Evolutionary conservation across 2,329 filamentous ascomycete genomes (phyloP), one percentile per base, ranked within the genome.

Genomic region (Aspergillus hortae): DNA sequence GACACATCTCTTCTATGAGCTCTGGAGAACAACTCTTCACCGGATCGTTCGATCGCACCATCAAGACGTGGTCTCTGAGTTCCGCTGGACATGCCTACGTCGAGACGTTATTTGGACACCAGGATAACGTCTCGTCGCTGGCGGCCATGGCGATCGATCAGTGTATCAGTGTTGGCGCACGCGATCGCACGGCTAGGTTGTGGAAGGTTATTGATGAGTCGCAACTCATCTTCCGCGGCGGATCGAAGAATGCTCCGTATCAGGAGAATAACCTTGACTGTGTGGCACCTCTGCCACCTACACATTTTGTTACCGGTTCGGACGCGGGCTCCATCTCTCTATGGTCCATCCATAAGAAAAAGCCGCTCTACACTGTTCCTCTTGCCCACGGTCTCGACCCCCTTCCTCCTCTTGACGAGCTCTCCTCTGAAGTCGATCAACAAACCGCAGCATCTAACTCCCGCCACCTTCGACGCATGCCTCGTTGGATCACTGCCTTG

Each of bases 171-270:
- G 94, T 96, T 15, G 94, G 94, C 50, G 88, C 90, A 5, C 82
- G 94, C 58, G 94, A 99, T 70, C 86, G 92, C 52, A 96, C 92
- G 2, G 94, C 92, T 36, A 82, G 94, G 53, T 75, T 96, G 61
- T 99, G 94, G 94, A 96, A 96, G 72, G 92, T 99, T 1, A 85
- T 90, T 4, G 94, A 99, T 63, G 92, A 99, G 74, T 90, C 88
- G 1, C 94, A 99, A 69, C 82, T 99, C 6, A 92, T 97, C 2
- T 99, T 97, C 73, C 87, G 92, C 44, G 92, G 92, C 52, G 90
- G 91, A 56, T 74, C 69, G 43, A 77, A 68, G 44, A 72, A 76
- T 12, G 46, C 19, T 14, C 62, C 73, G 9, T 83, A 85, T 56
- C 75, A 81, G 41, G 85, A 96, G 70, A 92, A 91, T 50, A 95